phyloP scores from a whole-genome alignment of 192 early-diverging fungal genomes.

The Coemansia erecta region DNA sequence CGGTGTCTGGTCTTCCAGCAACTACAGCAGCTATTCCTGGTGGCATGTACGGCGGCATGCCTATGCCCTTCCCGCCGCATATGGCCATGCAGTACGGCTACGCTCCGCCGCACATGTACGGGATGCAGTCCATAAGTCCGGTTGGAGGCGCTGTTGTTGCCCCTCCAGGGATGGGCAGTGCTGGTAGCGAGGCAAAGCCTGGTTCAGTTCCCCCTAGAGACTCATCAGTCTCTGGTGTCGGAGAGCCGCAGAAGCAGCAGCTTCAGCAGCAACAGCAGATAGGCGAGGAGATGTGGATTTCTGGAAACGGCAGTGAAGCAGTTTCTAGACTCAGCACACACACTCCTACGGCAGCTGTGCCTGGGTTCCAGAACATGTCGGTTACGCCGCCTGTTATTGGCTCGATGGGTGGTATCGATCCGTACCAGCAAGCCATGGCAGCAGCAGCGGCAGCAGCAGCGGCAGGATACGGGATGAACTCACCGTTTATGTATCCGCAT shows the following conservation, averaged over 20 bases:
- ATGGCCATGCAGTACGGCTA: constrained; percentile 46
- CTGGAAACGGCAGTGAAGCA: background rate
- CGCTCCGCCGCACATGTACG: constrained; percentile 47
- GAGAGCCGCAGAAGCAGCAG: constrained; percentile 7
- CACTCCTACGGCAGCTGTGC: background rate
- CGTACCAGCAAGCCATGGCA: constrained; percentile 32
- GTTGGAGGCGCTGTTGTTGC: constrained; percentile 7
- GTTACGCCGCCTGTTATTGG: background rate
- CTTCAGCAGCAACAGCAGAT: background rate
- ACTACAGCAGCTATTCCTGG: constrained; percentile 5
- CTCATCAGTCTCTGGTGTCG: background rate
- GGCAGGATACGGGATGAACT: constrained; percentile 21
- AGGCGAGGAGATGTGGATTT: constrained; percentile 9
- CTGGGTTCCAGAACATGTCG: background rate
- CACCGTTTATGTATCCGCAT: constrained; percentile 42
- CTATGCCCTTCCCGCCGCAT: constrained; percentile 41
- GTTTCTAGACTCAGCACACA: background rate
- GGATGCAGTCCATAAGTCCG: constrained; percentile 22
- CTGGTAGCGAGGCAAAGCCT: background rate
- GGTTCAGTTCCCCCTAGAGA: background rate
- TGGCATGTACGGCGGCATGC: constrained; percentile 37
- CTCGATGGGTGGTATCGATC: constrained; percentile 8
- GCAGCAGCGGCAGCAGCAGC: constrained; percentile 21
- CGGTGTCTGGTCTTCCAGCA: background rate
- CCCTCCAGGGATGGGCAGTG: background rate